phyloP scores from a whole-genome alignment of 768 basidiomycete genomes.

The Rhodotorula babjevae region DNA sequence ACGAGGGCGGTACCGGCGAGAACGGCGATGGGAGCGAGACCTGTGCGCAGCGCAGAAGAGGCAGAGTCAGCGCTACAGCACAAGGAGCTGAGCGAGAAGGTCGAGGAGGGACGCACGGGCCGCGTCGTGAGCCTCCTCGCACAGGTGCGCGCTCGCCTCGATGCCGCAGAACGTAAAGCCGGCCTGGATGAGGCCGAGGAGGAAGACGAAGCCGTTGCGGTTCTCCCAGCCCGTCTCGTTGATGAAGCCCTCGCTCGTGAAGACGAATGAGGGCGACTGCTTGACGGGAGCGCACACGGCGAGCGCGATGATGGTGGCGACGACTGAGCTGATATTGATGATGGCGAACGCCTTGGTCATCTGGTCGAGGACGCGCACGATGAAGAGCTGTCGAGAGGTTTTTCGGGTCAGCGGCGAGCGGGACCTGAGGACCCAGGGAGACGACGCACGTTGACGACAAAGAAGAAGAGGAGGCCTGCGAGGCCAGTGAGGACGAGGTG shows the following conservation, averaged over 20 bases:
- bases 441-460: constrained; percentile 17
- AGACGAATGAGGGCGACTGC: constrained; percentile 22
- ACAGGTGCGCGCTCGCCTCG: constrained; percentile 8
- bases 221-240: constrained; percentile 33
- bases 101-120: not conserved
- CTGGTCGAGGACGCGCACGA: constrained; percentile 21
- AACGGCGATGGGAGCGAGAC: constrained; percentile 25
- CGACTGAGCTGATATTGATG: constrained; percentile 13
- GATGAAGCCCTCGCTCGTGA: not conserved
- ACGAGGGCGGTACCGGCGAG: constrained; percentile 20
- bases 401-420: no score
- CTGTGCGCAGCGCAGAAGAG: no score
- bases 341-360: constrained; percentile 14
- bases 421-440: no score
- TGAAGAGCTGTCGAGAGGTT: no score
- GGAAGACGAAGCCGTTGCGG: constrained; percentile 18
- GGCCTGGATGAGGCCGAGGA: constrained; percentile 32
- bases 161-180: constrained; percentile 25
- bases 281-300: constrained; percentile 20
- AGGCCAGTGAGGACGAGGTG: constrained; percentile 20
- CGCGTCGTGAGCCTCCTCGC: constrained; percentile 31
- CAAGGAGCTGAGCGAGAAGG: no score
- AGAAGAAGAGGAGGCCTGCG: constrained; percentile 9
- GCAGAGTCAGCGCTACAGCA: no score
- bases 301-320: constrained; percentile 28